These are phyloP conservation scores for Boletales sp. DNA, from an alignment of 768 basidiomycete genomes.

Conservation along the genomic window DNA sequence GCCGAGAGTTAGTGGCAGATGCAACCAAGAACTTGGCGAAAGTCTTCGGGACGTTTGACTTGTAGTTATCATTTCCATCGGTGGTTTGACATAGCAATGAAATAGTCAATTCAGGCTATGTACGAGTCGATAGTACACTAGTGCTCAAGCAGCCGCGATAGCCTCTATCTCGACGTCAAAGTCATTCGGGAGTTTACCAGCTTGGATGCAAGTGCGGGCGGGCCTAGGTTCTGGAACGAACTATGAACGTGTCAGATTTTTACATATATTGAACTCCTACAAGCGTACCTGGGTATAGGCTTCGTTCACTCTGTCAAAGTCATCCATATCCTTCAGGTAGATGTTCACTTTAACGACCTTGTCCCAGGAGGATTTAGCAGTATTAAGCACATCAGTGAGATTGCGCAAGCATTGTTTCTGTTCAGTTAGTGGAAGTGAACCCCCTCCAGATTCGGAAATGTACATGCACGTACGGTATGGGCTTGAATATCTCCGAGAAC, in stretches of 20 bases:
- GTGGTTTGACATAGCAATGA: not conserved
- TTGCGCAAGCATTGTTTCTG: constrained; percentile 58
- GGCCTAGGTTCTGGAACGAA: constrained; percentile 59
- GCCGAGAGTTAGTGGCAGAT: constrained; percentile 37
- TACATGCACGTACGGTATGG: constrained; percentile 46
- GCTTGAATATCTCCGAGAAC: constrained; percentile 55
- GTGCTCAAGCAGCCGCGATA: constrained; percentile 41
- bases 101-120: not conserved
- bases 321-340: constrained; percentile 58
- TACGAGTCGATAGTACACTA: not conserved
- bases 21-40: constrained; percentile 32
- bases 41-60: constrained; percentile 24
- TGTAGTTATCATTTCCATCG: not conserved
- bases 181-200: constrained; percentile 61
- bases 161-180: constrained; percentile 75
- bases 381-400: constrained; percentile 48
- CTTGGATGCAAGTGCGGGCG: constrained; percentile 73
- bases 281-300: constrained; percentile 48
- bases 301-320: constrained; percentile 56
- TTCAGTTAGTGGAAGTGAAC: not conserved
- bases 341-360: constrained; percentile 57
- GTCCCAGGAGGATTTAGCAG: constrained; percentile 58
- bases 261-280: not conserved
- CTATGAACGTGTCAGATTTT: constrained; percentile 21
- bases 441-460: not conserved